Conservation (phyloP, 2,329 filamentous ascomycete species). For the Ascochyta fabae region DNA sequence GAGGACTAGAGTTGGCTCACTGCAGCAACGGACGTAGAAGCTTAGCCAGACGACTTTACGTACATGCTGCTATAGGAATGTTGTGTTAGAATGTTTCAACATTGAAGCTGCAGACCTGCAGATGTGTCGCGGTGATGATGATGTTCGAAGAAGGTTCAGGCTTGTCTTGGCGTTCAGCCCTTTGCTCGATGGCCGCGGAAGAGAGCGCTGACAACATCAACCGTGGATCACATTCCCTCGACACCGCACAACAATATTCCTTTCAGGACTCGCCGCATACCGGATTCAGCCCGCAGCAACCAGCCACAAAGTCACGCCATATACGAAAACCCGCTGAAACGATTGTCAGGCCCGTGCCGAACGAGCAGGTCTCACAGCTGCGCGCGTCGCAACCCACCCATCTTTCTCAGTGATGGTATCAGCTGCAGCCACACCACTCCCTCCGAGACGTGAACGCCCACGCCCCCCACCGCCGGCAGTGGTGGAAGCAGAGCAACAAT, state of each 20-base stretch:
- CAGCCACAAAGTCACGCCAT: neutral
- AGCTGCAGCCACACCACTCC: constrained; percentile 26
- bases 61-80: no score
- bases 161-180: constrained; percentile 6
- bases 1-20: no score
- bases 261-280: neutral
- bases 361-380: neutral
- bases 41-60: no score
- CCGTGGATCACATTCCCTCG: neutral
- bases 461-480: constrained; percentile 55
- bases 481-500: constrained; percentile 71
- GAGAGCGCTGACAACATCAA: constrained; percentile 16
- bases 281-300: neutral
- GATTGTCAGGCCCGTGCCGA: no score
- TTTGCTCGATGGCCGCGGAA: constrained; percentile 13
- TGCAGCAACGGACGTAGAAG: no score
- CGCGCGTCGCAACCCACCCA: constrained; percentile 2
- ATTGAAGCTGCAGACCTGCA: neutral
- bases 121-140: neutral
- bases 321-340: no score
- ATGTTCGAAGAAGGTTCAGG: neutral
- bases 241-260: constrained; percentile 6
- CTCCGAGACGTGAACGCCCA: constrained; percentile 40
- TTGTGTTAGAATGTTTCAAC: no score
- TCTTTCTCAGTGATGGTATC: constrained; percentile 36